phyloP scores from a whole-genome alignment of 257 asterid genomes.

The Prunella vulgaris region DNA sequence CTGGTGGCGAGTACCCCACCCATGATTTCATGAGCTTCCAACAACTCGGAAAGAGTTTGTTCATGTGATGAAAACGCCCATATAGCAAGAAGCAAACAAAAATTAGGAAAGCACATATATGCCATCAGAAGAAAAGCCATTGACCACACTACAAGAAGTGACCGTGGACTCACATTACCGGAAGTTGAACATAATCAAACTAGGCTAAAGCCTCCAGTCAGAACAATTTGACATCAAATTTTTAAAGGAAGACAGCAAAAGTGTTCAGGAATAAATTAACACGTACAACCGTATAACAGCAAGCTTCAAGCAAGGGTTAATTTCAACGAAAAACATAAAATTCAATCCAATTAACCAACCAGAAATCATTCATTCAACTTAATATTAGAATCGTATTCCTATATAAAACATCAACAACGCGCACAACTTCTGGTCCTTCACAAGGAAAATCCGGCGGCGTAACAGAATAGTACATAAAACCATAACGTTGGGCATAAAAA shows the following conservation, averaged over 20 bases:
- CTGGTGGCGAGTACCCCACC: neutral
- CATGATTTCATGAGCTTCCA: neutral
- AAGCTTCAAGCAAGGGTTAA: neutral
- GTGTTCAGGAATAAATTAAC: neutral
- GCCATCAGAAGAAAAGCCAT: neutral
- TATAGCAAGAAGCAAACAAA: neutral
- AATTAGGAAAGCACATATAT: neutral
- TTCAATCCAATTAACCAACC: neutral
- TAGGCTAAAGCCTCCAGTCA: neutral
- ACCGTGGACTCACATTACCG: neutral
- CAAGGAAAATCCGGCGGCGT: neutral
- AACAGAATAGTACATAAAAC: neutral
- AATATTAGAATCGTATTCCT: neutral
- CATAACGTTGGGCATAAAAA: neutral
- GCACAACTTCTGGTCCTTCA: neutral
- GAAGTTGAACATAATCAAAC: neutral
- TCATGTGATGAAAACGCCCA: neutral
- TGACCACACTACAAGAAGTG: neutral
- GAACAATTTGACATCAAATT: neutral
- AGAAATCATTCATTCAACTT: neutral
- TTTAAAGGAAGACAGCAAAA: neutral
- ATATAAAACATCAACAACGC: neutral
- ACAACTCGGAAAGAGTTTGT: neutral
- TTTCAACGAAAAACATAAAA: neutral
- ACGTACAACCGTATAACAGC: neutral